These are phyloP conservation scores for Conticribra guillardii DNA, from an alignment of 108 stramenopile genomes.

Conservation along the genomic window DNA sequence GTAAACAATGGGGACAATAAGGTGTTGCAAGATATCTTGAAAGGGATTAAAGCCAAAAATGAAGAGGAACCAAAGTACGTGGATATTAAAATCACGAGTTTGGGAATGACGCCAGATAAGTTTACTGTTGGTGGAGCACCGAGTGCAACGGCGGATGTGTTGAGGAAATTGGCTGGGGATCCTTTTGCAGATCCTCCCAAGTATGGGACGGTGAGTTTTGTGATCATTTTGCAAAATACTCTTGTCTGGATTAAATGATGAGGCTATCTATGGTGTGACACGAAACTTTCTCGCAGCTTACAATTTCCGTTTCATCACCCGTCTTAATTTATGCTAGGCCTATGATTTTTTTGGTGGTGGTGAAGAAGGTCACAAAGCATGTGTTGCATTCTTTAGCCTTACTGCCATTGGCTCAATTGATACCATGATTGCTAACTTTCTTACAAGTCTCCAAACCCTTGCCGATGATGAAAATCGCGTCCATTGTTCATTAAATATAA, in stretches of 20 bases:
- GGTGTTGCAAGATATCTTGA: conserved; percentile 57
- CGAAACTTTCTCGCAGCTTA: no score
- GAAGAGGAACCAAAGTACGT: conserved; percentile 69
- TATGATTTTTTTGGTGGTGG: conserved; percentile 88
- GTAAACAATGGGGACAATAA: conserved; percentile 53
- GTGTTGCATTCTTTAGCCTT: conserved; percentile 89
- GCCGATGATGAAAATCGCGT: conserved; percentile 92
- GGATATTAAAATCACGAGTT: conserved; percentile 81
- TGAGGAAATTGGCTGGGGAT: conserved; percentile 86
- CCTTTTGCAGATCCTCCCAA: conserved; percentile 86
- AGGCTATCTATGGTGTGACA: no score
- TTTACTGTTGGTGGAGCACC: conserved; percentile 89
- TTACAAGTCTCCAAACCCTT: conserved; percentile 86
- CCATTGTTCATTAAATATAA: conserved; percentile 96
- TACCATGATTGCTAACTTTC: conserved; percentile 95
- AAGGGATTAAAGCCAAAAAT: conserved; percentile 59
- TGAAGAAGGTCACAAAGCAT: conserved; percentile 88
- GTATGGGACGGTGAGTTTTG: conserved; percentile 74
- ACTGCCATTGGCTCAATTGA: conserved; percentile 93
- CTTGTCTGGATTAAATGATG: conserved; percentile 1
- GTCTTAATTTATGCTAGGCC: no score
- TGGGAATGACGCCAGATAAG: conserved; percentile 85
- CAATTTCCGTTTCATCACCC: no score
- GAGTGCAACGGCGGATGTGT: conserved; percentile 88
- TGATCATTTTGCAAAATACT: background rate